Evolutionary conservation across 2,329 filamentous ascomycete genomes (phyloP), one percentile per base, ranked within the genome.

Genomic region (Penicillium oxalicum): DNA sequence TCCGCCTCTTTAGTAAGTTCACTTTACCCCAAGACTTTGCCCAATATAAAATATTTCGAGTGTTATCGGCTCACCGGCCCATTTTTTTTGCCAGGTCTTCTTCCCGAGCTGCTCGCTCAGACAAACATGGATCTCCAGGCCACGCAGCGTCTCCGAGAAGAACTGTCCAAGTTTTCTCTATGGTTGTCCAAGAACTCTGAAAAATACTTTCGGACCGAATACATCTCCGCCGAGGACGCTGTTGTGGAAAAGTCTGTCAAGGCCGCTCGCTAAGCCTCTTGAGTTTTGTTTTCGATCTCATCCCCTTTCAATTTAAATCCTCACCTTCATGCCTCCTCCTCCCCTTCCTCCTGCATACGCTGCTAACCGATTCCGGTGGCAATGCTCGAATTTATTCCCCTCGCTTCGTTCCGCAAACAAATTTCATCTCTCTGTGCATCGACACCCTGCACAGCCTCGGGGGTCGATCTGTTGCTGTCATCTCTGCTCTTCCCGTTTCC

Each of bases 41-140:
- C 18, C 18, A 18, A 2, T 18, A 18, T 18, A 18, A 18, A 18
- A 18, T 18, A 9, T 9, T 43, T 6, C 29, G 44, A 36, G 27
- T 28, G n/a, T n/a, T 11, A 11, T 38, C 11, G 39, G 12, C 35
- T 26, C 38, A 7, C 8, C 11, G 29, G 29, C 29, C 26, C 48
- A 44, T 53, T 43, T 5, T 4, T 29, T n/a, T 13, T 37, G 38
- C 8, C 59, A 95, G 91, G 94, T 3, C 86, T 87, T 1, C 83
- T 97, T 59, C 91, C 93, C 0, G 93, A 98, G 65, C 82, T 97
- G 36, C 84, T 97, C 53, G 91, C 91, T 4, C 93, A 98, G 68
- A 98, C 93, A 45, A 97, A 97, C 71, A 95, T 98, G 90, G 93
- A 97, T 63, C 78, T 86, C 45, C 90, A 95, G 67, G 91, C 90